Evolutionary conservation across 306 rosid genomes (phyloP).

Genomic region (Rosa rugosa): DNA sequence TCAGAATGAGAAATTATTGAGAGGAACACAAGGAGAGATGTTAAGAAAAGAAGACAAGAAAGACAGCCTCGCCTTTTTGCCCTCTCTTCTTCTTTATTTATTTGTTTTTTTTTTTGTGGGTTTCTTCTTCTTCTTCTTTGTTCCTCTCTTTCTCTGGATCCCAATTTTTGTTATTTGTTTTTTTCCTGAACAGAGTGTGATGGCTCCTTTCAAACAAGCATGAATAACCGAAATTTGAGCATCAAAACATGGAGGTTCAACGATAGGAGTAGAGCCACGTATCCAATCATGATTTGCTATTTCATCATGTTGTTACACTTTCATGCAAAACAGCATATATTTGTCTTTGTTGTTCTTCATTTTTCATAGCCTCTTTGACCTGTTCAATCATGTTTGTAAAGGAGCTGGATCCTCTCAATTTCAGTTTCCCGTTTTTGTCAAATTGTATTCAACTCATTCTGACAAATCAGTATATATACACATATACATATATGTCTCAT

Average conservation of each 20-base stretch:
- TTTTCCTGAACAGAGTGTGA: slow-evolving; percentile 13
- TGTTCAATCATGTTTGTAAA: background rate
- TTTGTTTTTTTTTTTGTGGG: background rate
- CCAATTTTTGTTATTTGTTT: background rate
- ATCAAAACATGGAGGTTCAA: slow-evolving; percentile 38
- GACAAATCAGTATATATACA: background rate
- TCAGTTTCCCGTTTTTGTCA: background rate
- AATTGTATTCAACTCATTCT: background rate
- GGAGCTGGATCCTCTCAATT: background rate
- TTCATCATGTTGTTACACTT: background rate
- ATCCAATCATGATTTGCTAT: background rate
- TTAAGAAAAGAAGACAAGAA: slow-evolving; percentile 28
- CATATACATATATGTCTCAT: too few relatives aligned
- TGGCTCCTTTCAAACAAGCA: slow-evolving; percentile 33
- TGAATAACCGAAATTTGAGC: slow-evolving; percentile 44
- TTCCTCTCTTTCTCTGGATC: slow-evolving; percentile 21
- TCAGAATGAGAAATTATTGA: slow-evolving; percentile 1
- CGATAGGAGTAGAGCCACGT: slow-evolving; percentile 28
- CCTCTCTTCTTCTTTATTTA: background rate
- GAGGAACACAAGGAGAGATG: slow-evolving; percentile 19
- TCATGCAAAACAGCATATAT: background rate
- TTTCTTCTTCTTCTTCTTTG: slow-evolving; percentile 6
- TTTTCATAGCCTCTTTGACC: background rate
- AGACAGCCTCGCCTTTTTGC: slow-evolving; percentile 4
- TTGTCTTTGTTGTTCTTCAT: background rate